Conservation (phyloP, 2,329 filamentous ascomycete genomes). For the Colletotrichum tanaceti region DNA sequence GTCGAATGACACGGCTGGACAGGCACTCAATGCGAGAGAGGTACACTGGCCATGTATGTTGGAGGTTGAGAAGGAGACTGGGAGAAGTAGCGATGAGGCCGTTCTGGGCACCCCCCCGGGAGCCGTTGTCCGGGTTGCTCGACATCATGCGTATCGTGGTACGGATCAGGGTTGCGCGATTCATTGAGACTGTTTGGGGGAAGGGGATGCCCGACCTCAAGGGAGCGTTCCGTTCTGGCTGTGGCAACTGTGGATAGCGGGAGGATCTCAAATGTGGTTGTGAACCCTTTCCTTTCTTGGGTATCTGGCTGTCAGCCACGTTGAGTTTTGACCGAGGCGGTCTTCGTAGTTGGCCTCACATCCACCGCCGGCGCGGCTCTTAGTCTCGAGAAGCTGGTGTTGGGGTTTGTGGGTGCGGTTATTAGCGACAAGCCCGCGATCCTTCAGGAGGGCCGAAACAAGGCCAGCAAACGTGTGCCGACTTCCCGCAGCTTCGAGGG, state of each 20-base stretch:
- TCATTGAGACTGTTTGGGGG: conserved; percentile 34
- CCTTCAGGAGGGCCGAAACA: conserved; percentile 31
- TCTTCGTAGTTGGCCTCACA: conserved; percentile 6
- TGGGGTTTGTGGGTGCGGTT: conserved; percentile 13
- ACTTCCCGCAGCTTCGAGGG: conserved; percentile 17
- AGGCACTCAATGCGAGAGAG: conserved; percentile 24
- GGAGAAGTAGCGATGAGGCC: conserved; percentile 3
- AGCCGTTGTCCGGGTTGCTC: conserved; percentile 9
- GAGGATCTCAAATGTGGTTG: background rate
- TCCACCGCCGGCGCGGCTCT: background rate
- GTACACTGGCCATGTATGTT: conserved; percentile 27
- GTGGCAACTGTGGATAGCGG: conserved; percentile 6
- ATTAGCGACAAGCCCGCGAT: conserved; percentile 10
- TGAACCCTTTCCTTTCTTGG: too few species aligned
- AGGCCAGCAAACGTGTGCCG: background rate
- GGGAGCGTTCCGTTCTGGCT: conserved; percentile 27
- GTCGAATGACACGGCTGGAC: conserved; percentile 20
- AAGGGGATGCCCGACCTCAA: conserved; percentile 29
- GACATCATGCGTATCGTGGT: conserved; percentile 36
- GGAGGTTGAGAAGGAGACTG: conserved; percentile 16
- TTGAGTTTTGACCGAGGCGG: conserved; percentile 7
- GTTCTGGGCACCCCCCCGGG: background rate
- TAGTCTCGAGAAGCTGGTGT: conserved; percentile 13
- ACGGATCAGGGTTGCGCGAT: conserved; percentile 22
- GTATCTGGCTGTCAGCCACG: conserved; percentile 8